Evolutionary conservation across 2,329 filamentous ascomycete species (phyloP).

Genomic region (Arthroderma sp.): DNA sequence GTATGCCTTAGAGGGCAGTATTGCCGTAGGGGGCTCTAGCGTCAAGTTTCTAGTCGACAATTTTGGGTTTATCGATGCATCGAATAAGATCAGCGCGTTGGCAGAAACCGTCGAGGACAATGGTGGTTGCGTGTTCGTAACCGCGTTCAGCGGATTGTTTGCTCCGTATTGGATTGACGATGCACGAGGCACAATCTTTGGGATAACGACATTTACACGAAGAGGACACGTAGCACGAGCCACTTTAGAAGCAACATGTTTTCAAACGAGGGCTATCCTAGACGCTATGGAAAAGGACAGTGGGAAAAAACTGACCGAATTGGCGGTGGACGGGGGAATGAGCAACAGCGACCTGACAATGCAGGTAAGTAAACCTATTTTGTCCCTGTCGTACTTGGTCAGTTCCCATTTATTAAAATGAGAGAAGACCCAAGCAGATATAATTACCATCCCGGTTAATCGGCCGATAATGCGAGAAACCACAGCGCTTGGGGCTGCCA

Average conservation of each 20-base stretch:
- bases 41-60: slow-evolving; percentile 63
- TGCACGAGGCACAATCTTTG: slow-evolving; percentile 73
- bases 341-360: slow-evolving; percentile 81
- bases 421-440: slow-evolving; percentile 62
- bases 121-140: slow-evolving; percentile 76
- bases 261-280: slow-evolving; percentile 83
- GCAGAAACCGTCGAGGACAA: slow-evolving; percentile 57
- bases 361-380: slow-evolving; percentile 41
- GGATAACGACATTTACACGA: slow-evolving; percentile 73
- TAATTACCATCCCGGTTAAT: slow-evolving; percentile 71
- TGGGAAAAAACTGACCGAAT: slow-evolving; percentile 56
- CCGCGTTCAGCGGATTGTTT: slow-evolving; percentile 80
- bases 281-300: slow-evolving; percentile 85
- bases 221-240: slow-evolving; percentile 78
- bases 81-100: slow-evolving; percentile 50
- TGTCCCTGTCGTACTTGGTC: background rate
- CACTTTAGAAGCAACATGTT: slow-evolving; percentile 82
- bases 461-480: slow-evolving; percentile 83
- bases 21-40: slow-evolving; percentile 71
- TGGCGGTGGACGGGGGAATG: slow-evolving; percentile 82
- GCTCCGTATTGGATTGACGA: slow-evolving; percentile 94
- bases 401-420: background rate
- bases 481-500: slow-evolving; percentile 76
- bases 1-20: slow-evolving; percentile 73
- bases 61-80: slow-evolving; percentile 47